Percentiles rank a stretch among this genome's conserved stretches.
Conservation (phyloP, 208 protist species). For the Trypanosoma vivax region DNA sequence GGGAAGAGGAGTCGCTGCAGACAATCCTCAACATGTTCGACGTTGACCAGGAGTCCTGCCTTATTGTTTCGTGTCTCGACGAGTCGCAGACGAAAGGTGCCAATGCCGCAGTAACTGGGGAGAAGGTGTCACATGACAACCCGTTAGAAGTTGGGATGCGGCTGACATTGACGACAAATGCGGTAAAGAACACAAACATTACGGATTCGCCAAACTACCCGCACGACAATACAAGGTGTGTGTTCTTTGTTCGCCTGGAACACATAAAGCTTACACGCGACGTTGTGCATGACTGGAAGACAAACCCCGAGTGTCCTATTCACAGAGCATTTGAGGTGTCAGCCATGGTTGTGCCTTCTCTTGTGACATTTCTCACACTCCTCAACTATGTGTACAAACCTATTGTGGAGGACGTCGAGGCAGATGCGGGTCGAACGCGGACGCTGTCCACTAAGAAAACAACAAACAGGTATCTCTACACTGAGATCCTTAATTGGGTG, state of each 20-base stretch:
- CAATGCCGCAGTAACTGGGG: neutral
- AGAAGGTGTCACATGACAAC: neutral
- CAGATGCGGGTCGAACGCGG: slow-evolving; percentile 21
- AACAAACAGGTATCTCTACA: slow-evolving; percentile 70
- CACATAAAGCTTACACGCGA: slow-evolving; percentile 52
- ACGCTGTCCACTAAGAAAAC: slow-evolving; percentile 12
- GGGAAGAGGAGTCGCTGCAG: slow-evolving; percentile 22
- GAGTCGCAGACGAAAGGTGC: slow-evolving; percentile 26
- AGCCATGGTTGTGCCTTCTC: slow-evolving; percentile 71
- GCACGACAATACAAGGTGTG: slow-evolving; percentile 68
- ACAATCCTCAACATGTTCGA: slow-evolving; percentile 57
- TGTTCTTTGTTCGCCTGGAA: slow-evolving; percentile 73
- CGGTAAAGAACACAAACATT: slow-evolving; percentile 79
- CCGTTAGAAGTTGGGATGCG: slow-evolving; percentile 17
- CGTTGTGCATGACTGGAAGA: slow-evolving; percentile 51
- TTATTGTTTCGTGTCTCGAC: slow-evolving; percentile 55
- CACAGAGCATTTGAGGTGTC: slow-evolving; percentile 76
- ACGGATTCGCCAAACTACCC: slow-evolving; percentile 70
- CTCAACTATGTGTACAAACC: slow-evolving; percentile 76
- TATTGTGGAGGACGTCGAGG: slow-evolving; percentile 66
- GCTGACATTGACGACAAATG: slow-evolving; percentile 46
- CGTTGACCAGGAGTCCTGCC: slow-evolving; percentile 35
- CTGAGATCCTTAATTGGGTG: slow-evolving; percentile 82
- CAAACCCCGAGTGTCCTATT: slow-evolving; percentile 43
- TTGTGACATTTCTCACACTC: slow-evolving; percentile 70